Conservation (phyloP, 83 land plant genomes). For the Thuja plicata region DNA sequence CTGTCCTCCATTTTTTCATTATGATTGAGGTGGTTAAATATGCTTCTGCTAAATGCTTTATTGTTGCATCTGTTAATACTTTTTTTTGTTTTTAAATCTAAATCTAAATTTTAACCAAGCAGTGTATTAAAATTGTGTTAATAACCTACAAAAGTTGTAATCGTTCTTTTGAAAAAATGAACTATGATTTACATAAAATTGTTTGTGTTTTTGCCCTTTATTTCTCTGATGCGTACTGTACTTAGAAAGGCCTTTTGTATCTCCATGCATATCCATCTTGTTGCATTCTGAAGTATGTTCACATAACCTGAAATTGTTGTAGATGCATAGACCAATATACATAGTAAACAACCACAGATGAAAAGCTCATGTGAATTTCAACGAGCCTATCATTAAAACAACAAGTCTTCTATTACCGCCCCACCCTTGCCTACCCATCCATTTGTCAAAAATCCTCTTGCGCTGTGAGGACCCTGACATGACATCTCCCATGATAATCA, state of each 20-base stretch:
- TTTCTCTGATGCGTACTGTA: not conserved
- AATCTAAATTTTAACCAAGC: too few species aligned
- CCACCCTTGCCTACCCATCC: conserved; percentile 21
- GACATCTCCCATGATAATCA: conserved; percentile 95
- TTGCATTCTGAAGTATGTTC: not conserved
- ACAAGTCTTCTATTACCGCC: too few species aligned
- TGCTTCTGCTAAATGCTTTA: too few species aligned
- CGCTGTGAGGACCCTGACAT: conserved; percentile 30
- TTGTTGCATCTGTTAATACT: too few species aligned
- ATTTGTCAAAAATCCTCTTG: too few species aligned
- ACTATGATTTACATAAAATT: too few species aligned
- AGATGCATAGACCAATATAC: conserved; percentile 66
- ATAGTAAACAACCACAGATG: conserved; percentile 78
- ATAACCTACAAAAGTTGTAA: too few species aligned
- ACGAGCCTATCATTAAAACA: conserved; percentile 76
- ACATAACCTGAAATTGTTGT: conserved; percentile 89
- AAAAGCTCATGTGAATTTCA: conserved; percentile 85
- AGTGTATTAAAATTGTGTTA: not conserved
- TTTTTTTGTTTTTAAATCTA: too few species aligned
- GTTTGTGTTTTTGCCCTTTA: not conserved
- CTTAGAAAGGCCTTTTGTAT: not conserved
- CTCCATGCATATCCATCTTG: not conserved
- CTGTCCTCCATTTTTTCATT: too few species aligned
- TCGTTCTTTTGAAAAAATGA: too few species aligned
- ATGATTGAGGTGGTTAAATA: too few species aligned